A percentile compares a stretch with the other conserved stretches of the same genome.
phyloP scores from a whole-genome alignment of 2,329 filamentous ascomycete genomes.

The Hymenoscyphus fraxineus region DNA sequence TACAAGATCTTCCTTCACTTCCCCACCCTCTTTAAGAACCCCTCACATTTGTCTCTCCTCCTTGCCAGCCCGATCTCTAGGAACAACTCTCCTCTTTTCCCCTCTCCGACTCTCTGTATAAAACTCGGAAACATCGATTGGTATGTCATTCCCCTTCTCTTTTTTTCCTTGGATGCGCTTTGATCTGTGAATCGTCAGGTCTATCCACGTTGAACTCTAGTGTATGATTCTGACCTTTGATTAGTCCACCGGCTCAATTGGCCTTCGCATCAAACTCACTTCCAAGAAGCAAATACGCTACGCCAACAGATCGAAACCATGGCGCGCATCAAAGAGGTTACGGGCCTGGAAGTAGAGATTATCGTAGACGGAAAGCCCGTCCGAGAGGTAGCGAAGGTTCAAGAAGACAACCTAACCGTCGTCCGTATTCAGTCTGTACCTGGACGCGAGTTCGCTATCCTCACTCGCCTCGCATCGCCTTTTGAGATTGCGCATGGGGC shows the following conservation, averaged over 20 bases:
- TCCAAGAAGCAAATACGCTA: not conserved
- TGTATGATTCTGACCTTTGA: not conserved
- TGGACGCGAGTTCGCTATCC: not conserved
- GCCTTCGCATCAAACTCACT: not conserved
- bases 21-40: too few relatives aligned
- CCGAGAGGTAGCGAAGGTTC: not conserved
- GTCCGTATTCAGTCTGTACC: not conserved
- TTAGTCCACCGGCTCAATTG: not conserved
- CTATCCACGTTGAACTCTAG: too few relatives aligned
- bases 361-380: not conserved
- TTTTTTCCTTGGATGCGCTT: too few relatives aligned
- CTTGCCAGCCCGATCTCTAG: too few relatives aligned
- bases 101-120: too few relatives aligned
- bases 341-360: not conserved
- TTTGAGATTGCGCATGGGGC: not conserved
- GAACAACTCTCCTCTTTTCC: too few relatives aligned
- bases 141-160: too few relatives aligned
- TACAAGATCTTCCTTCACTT: too few relatives aligned
- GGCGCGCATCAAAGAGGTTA: not conserved
- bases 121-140: too few relatives aligned
- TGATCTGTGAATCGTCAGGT: too few relatives aligned
- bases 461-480: not conserved
- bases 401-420: not conserved
- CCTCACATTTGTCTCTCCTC: too few relatives aligned
- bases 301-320: not conserved